Evolutionary conservation across 169 alveolate genomes (phyloP).

Genomic region (Babesia ovis): DNA sequence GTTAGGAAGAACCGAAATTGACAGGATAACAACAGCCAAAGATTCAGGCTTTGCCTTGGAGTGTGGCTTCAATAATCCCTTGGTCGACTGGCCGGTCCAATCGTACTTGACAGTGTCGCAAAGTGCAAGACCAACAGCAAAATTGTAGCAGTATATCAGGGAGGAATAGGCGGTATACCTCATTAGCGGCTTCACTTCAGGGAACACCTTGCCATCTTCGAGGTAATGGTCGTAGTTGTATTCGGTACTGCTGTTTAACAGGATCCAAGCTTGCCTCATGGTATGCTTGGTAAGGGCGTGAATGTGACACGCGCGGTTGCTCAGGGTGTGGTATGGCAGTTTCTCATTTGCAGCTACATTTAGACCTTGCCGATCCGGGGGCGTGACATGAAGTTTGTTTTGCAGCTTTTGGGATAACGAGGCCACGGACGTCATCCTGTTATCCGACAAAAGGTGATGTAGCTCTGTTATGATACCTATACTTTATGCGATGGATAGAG

Average conservation of each 20-base stretch:
- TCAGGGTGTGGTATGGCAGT: too few relatives aligned
- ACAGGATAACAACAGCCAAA: slow-evolving; percentile 36
- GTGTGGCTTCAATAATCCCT: slow-evolving; percentile 5
- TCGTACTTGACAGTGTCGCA: slow-evolving; percentile 53
- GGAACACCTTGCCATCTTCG: slow-evolving; percentile 30
- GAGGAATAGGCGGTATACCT: slow-evolving; percentile 41
- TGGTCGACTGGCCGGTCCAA: slow-evolving; percentile 14
- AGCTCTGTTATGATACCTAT: too few relatives aligned
- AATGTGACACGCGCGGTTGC: slow-evolving; percentile 9
- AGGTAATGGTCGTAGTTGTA: slow-evolving; percentile 31
- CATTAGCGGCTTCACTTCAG: slow-evolving; percentile 25
- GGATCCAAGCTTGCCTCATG: slow-evolving; percentile 53
- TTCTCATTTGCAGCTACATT: too few relatives aligned
- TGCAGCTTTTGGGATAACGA: slow-evolving; percentile 7
- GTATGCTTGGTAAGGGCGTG: slow-evolving; percentile 60
- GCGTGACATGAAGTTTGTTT: slow-evolving; percentile 6
- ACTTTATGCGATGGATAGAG: too few relatives aligned
- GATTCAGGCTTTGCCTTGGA: slow-evolving; percentile 48
- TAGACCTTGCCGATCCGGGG: too few relatives aligned
- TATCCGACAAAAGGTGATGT: too few relatives aligned
- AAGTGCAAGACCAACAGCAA: slow-evolving; percentile 45
- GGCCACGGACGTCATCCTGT: slow-evolving; percentile 1
- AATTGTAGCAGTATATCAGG: slow-evolving; percentile 27
- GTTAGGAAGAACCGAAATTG: slow-evolving; percentile 35
- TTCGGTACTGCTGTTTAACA: slow-evolving; percentile 19